Percentiles rank a stretch among this genome's conserved stretches.
These are phyloP conservation scores for Cryptococcus neoformans DNA, from an alignment of 1,284 basidiomycete genomes.

Conservation along the genomic window DNA sequence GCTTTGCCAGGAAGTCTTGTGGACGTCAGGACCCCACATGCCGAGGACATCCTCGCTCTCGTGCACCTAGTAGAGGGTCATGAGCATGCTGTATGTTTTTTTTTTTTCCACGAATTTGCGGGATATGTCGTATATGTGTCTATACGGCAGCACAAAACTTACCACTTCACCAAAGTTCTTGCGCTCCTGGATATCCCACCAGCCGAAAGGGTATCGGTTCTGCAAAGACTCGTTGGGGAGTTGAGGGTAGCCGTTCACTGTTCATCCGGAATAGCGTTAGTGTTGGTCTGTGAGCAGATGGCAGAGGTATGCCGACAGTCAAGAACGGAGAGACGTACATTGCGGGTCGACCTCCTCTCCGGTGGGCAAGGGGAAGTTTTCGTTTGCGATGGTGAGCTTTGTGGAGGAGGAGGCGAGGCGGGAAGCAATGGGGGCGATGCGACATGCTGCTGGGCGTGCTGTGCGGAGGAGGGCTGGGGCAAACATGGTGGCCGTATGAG, in stretches of 20 bases:
- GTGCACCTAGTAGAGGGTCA: constrained; percentile 58
- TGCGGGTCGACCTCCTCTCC: constrained; percentile 46
- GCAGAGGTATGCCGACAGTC: too few species aligned
- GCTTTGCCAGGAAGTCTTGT: constrained; percentile 32
- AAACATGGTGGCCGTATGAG: constrained; percentile 23
- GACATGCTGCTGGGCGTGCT: constrained; percentile 7
- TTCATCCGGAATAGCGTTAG: background rate
- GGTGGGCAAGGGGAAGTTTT: constrained; percentile 18
- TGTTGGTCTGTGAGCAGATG: background rate
- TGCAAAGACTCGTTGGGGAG: constrained; percentile 70
- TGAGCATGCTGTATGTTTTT: background rate
- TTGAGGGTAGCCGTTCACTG: constrained; percentile 65
- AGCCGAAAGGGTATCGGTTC: constrained; percentile 64
- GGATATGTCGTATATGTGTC: background rate
- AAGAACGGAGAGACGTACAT: constrained; percentile 26
- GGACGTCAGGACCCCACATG: constrained; percentile 83
- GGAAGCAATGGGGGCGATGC: background rate
- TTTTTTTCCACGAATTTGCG: background rate
- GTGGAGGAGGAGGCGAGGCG: constrained; percentile 12
- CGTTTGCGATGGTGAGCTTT: constrained; percentile 1
- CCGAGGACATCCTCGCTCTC: constrained; percentile 77
- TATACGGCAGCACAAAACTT: constrained; percentile 30
- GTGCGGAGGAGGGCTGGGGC: constrained; percentile 23
- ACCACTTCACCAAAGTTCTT: constrained; percentile 83
- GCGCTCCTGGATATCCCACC: constrained; percentile 77